Evolutionary conservation across 371 early-diverging fungal species (phyloP), one percentile per base, ranked within the genome.

Genomic region (Saksenaea oblongispora): DNA sequence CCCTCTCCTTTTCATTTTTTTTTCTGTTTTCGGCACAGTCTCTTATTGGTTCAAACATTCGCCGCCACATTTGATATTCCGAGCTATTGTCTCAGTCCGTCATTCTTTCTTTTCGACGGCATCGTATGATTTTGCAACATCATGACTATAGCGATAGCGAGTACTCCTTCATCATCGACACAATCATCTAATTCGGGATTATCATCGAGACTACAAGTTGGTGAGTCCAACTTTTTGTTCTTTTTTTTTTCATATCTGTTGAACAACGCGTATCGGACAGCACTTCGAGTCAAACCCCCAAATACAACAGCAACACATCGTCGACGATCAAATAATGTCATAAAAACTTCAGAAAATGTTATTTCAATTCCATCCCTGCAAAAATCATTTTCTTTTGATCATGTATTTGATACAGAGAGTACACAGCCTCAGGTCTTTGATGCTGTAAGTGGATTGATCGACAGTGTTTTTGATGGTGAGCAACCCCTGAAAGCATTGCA

Each of bases 391-490:
- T 83, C 87, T 28, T 95, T 88, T 62, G 94, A 96, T 71, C 71
- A 85, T 59, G 89, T 90, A 13, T 95, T 91, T 75, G 90, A 86
- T 9, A 70, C 84, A 0, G 74, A 78, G n/a, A 65, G 87, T 8
- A 70, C 83, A 11, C 98, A 98, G 74, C 71, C 83, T 35, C 82
- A 88, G 26, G 80, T 98, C 22, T 97, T 90, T 78, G 82, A 83
- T 2, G 67, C 82, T 3, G 83, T 86, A 24, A 72, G 76, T n/a
- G 85, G 84, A 27, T 72, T 97, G 69, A 87, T 98, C 5, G 89
- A 89, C 53, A 87, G 89, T 63, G 96, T 97, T 67, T 70, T 95
- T 57, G 94, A 95, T 64, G 99, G 99, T 86, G 76, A 64, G 55
- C 37, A 35, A 11, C 15, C 15, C n/a, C 54, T 22, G 53, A 17